Base-by-base conservation (phyloP, 768 basidiomycete species). In the Tephrocybe rancida region DNA sequence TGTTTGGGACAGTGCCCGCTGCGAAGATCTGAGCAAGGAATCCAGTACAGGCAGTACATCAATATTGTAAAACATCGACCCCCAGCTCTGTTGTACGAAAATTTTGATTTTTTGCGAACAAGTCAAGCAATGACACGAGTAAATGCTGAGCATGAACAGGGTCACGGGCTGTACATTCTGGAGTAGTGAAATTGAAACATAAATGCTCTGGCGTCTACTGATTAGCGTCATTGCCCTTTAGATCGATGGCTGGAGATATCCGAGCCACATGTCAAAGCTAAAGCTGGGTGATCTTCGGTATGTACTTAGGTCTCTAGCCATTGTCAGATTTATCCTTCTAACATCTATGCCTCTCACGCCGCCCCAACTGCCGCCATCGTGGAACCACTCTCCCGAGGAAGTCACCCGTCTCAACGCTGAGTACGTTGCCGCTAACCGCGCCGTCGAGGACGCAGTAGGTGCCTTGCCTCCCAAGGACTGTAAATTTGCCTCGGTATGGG, bases 301-400 rank as follows among this genome's bases (percentile, higher is more conserved):
- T 57, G 44, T 35, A 47, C 29, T n/a, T n/a, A 66, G 67, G 59
- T 58, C 68, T 43, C 64, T 69, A 57, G 64, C 64, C 30, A 66
- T 72, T 57, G 30, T 54, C 44, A 58, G 52, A 29, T 68, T 70
- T 19, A 56, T 63, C 50, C 53, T 67, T 54, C 64, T 66, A 6
- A 60, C 66, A 13, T 56, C 66, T 45, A 76, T 81, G 72, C 64
- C 76, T 14, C 60, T 90, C 29, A 77, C 70, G 14, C 82, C 89
- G 26, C 88, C 91, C 1, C 87, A 91, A 62, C 64, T 78, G 22
- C 70, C 90, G 2, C 86, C 85, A 10, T 62, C 67, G 25, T 92
- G 89, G 89, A 76, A 78, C 19, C 88, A 91, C 61, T 73, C 82
- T 16, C 73, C 83, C 0, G 82, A 84, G 52, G 82, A 87, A 22